phyloP scores from a whole-genome alignment of 176 grass and related monocot species.

The Ananas comosus region DNA sequence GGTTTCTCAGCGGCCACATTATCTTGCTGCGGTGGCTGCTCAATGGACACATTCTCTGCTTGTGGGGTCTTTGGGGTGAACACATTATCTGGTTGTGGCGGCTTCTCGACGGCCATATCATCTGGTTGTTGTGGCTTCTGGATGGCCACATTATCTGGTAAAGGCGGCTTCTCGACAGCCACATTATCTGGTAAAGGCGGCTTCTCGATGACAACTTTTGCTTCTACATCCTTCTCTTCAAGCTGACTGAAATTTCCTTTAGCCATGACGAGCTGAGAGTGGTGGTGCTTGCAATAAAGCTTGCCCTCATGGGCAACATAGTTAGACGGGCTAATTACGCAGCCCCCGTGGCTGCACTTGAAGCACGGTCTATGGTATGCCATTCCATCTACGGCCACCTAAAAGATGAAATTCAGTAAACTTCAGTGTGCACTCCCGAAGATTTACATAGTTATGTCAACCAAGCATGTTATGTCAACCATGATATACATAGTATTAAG shows the following conservation, averaged over 20 bases:
- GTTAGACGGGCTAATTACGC: conserved; percentile 69
- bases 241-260: conserved; percentile 88
- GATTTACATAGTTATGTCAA: background rate
- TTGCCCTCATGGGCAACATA: conserved; percentile 70
- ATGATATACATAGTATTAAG: background rate
- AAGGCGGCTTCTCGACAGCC: too few species aligned
- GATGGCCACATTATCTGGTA: too few species aligned
- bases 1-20: conserved; percentile 22
- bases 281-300: conserved; percentile 91
- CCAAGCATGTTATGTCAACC: background rate
- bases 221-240: conserved; percentile 42
- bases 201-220: conserved; percentile 26
- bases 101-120: background rate
- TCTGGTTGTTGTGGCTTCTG: too few species aligned
- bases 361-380: conserved; percentile 94
- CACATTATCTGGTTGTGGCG: conserved; percentile 22
- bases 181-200: background rate
- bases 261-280: conserved; percentile 84
- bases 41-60: conserved; percentile 18
- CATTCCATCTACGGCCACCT: conserved; percentile 70
- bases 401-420: conserved; percentile 9
- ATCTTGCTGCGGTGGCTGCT: conserved; percentile 22
- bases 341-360: conserved; percentile 82
- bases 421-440: background rate
- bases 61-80: background rate